These are phyloP conservation scores for Athelia sp. DNA, from an alignment of 1,284 basidiomycete species.

Conservation along the genomic window DNA sequence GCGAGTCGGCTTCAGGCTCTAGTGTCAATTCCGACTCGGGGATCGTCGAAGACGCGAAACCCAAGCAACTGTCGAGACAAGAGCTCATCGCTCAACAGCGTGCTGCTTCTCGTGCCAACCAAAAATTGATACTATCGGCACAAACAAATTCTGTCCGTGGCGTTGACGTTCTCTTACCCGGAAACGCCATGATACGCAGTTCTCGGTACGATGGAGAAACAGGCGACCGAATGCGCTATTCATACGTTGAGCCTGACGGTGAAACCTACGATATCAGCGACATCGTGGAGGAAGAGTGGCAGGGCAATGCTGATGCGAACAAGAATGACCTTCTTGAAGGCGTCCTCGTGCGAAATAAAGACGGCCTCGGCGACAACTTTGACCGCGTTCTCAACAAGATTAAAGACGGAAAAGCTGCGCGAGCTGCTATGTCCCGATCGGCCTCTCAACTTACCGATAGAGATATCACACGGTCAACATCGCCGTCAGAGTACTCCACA, in stretches of 20 bases:
- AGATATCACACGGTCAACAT: slow-evolving; percentile 32
- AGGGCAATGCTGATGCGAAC: slow-evolving; percentile 29
- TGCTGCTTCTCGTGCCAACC: slow-evolving; percentile 77
- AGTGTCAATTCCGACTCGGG: slow-evolving; percentile 42
- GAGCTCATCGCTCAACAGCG: slow-evolving; percentile 94
- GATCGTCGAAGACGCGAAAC: slow-evolving; percentile 31
- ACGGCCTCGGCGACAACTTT: slow-evolving; percentile 67
- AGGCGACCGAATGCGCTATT: slow-evolving; percentile 80
- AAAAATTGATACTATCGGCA: slow-evolving; percentile 80
- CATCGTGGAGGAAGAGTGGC: slow-evolving; percentile 85
- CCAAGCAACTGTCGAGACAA: slow-evolving; percentile 60
- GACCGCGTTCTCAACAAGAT: slow-evolving; percentile 78
- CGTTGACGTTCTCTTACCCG: slow-evolving; percentile 81
- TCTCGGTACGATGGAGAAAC: slow-evolving; percentile 54
- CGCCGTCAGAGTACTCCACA: slow-evolving; percentile 57
- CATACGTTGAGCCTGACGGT: slow-evolving; percentile 83
- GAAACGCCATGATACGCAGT: slow-evolving; percentile 82
- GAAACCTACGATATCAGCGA: slow-evolving; percentile 90
- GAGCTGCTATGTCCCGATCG: slow-evolving; percentile 9
- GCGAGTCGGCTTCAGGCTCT: slow-evolving; percentile 55
- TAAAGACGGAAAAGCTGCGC: slow-evolving; percentile 39
- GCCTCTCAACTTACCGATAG: slow-evolving; percentile 16
- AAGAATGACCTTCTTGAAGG: slow-evolving; percentile 64
- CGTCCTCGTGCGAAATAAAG: slow-evolving; percentile 49
- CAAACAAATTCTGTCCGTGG: slow-evolving; percentile 82